Conservation (phyloP, 768 basidiomycete genomes). For the Mrakia gelida region DNA sequence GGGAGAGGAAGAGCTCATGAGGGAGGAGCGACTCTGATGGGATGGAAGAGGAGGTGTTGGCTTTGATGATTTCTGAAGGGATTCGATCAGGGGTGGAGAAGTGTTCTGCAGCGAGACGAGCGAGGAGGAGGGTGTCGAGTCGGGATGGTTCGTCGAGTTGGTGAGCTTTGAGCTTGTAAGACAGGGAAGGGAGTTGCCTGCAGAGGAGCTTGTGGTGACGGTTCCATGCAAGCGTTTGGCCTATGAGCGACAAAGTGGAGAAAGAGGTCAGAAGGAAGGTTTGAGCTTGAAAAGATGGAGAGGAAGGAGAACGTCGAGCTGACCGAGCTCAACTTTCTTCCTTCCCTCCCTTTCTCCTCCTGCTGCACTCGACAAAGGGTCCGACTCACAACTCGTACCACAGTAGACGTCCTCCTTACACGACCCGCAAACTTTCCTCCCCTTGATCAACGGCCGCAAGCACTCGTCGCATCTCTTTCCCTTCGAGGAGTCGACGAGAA, state of each 20-base stretch:
- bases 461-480: slow-evolving; percentile 26
- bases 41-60: not conserved
- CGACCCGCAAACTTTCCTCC: slow-evolving; percentile 3
- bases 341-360: not conserved
- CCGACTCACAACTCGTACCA: not conserved
- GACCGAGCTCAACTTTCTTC: not conserved
- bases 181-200: not conserved
- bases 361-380: not conserved
- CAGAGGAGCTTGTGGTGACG: slow-evolving; percentile 23
- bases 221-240: slow-evolving; percentile 21
- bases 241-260: not conserved
- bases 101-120: slow-evolving; percentile 21
- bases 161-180: slow-evolving; percentile 6
- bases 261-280: not conserved
- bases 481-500: slow-evolving; percentile 18
- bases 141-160: slow-evolving; percentile 4
- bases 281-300: too few species aligned
- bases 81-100: not conserved
- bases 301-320: not conserved
- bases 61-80: not conserved
- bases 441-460: not conserved
- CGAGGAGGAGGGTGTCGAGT: slow-evolving; percentile 18
- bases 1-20: slow-evolving; percentile 20
- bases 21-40: not conserved
- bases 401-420: slow-evolving; percentile 28